Base-by-base conservation (phyloP, 2,329 filamentous ascomycete genomes). In the Trichoderma sp. region DNA sequence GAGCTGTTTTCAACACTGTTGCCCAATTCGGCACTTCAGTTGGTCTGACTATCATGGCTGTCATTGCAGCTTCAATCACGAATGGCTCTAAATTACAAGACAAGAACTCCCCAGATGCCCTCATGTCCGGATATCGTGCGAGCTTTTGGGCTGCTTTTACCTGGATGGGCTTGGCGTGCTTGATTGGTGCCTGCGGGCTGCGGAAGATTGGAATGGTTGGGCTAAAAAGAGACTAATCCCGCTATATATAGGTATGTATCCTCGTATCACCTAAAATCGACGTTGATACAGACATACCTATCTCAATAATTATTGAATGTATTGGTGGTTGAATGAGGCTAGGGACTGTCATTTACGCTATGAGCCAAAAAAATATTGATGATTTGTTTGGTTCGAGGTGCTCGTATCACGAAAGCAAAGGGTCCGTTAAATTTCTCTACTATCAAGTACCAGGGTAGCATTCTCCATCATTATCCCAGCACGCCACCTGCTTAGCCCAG, bases 1-100 rank as follows among this genome's bases (percentile, higher is more conserved):
- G 87, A 0, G 87, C 84, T 0, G 85, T 89, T 0, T 89, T 89
- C 76, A 88, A 87, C 64, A 87, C 85, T 2, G 81, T 87, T 0
- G 81, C 82, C 0, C 86, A 89, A 68, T 85, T 90, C 68, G 88
- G 87, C 0, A 86, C 81, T 21, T 82, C 83, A 0, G 78, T 88
- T 0, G 86, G 85, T 0, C 74, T 88, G 3, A 85, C 85, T 8
- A 75, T 85, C 2, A 83, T 84, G 10, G 83, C 83, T 11, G 82
- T 85, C 0, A 83, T 88, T 37, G 79, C 83, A 1, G 77, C 80
- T 0, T 80, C 79, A 3, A 81, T 85, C 0, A 84, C 82, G 1
- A 78, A 82, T 29, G 77, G 82, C 21, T 79, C 78, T 1, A 70
- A 70, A 0, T 72, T 75, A 3, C 72, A 72, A 14, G 69, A 71